Percentiles rank a stretch among this genome's conserved stretches.
Evolutionary conservation across 768 basidiomycete genomes (phyloP).

Genomic region (Suillus clintonianus): DNA sequence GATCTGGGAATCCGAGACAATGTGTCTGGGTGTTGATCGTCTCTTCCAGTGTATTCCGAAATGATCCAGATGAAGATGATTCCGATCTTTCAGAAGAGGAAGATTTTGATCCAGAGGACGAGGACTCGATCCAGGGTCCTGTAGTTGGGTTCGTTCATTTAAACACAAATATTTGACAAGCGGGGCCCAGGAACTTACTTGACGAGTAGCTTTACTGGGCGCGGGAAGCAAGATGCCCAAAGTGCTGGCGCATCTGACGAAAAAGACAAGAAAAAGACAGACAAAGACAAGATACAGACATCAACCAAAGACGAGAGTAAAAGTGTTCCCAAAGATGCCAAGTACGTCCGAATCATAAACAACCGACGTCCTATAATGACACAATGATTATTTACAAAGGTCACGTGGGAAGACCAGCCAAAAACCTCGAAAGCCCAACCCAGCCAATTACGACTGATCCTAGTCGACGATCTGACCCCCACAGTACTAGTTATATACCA

Average conservation of each 20-base stretch:
- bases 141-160: neutral
- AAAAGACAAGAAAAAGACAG: neutral
- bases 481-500: neutral
- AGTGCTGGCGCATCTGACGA: neutral
- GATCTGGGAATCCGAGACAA: neutral
- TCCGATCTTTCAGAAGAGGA: neutral
- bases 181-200: neutral
- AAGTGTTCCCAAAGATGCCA: fast-evolving
- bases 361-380: neutral
- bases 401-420: neutral
- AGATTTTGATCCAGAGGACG: neutral
- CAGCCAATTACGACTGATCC: neutral
- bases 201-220: neutral
- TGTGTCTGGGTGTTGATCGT: neutral
- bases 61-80: too few species aligned
- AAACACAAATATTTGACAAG: neutral
- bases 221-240: neutral
- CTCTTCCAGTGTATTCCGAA: neutral
- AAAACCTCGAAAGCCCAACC: neutral
- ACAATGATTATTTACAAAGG: neutral
- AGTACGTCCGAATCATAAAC: neutral
- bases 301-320: too few species aligned
- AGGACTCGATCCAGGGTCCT: neutral
- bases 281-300: neutral
- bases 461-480: neutral